Conservation (phyloP, 164 flowering plant genomes). For the Kingdonia uniflora region DNA sequence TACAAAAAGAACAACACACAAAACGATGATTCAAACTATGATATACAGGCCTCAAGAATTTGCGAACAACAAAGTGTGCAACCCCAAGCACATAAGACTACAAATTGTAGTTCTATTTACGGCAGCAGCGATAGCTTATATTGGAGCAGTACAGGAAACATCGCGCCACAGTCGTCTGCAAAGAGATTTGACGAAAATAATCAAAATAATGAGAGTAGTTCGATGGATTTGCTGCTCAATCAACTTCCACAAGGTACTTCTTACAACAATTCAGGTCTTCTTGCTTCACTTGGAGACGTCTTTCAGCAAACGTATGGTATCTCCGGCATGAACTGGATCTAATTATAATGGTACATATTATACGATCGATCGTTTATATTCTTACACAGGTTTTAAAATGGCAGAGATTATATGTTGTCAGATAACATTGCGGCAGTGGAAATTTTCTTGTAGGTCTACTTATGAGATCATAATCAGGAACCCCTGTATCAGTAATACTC, state of each 20-base stretch:
- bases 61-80: slow-evolving; percentile 5
- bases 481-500: no score
- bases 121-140: slow-evolving; percentile 3
- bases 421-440: no score
- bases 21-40: slow-evolving; percentile 19
- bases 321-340: slow-evolving; percentile 57
- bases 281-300: slow-evolving; percentile 40
- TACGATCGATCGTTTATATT: no score
- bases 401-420: no score
- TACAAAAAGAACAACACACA: slow-evolving; percentile 72
- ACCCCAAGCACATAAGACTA: background rate
- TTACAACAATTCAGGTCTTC: slow-evolving; percentile 17
- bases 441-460: no score
- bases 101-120: slow-evolving; percentile 14
- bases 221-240: slow-evolving; percentile 16
- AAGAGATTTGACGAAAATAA: no score
- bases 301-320: slow-evolving; percentile 43
- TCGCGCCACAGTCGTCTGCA: no score
- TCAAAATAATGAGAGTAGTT: no score
- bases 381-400: no score
- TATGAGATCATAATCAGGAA: no score
- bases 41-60: no score
- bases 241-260: slow-evolving; percentile 32
- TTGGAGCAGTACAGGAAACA: no score
- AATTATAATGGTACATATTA: slow-evolving; percentile 6